Evolutionary conservation across 1,284 basidiomycete genomes (phyloP).

Genomic region (Tremellales sp.): DNA sequence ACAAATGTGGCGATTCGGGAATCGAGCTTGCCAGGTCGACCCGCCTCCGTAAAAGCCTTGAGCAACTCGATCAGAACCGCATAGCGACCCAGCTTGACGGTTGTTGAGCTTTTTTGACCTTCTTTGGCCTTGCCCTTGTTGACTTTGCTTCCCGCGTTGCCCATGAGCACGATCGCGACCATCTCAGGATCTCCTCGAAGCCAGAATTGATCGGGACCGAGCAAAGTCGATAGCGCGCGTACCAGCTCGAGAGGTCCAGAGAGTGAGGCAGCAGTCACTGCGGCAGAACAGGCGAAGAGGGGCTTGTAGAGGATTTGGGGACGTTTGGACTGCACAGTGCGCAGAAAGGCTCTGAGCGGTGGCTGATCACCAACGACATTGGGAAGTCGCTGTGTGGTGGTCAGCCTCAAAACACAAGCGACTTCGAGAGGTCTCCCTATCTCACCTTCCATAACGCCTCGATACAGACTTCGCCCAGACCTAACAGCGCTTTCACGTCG

Average conservation of each 20-base stretch:
- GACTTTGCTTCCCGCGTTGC: slow-evolving; percentile 22
- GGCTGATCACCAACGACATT: background rate
- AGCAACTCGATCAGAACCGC: slow-evolving; percentile 64
- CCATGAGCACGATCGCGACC: slow-evolving; percentile 62
- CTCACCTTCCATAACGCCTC: no score
- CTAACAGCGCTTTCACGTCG: no score
- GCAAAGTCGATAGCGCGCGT: slow-evolving; percentile 53
- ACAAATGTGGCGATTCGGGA: slow-evolving; percentile 50
- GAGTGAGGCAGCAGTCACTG: slow-evolving; percentile 58
- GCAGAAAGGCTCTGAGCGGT: background rate
- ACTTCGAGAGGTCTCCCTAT: no score
- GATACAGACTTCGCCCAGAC: no score
- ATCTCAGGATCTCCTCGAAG: slow-evolving; percentile 64
- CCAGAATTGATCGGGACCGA: slow-evolving; percentile 60
- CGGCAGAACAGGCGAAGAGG: slow-evolving; percentile 64
- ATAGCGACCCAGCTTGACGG: slow-evolving; percentile 61
- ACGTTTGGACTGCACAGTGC: slow-evolving; percentile 22
- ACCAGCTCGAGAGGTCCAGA: slow-evolving; percentile 59
- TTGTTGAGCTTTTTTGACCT: slow-evolving; percentile 47
- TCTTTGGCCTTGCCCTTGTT: slow-evolving; percentile 43
- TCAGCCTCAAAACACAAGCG: no score
- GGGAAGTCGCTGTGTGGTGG: background rate
- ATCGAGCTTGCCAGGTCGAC: slow-evolving; percentile 46
- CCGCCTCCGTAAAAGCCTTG: slow-evolving; percentile 45
- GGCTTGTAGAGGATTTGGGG: slow-evolving; percentile 71